A percentile compares a stretch with the other conserved stretches of the same genome.
These are phyloP conservation scores for Quercus phellos DNA, from an alignment of 331 rosid genomes.

Conservation along the genomic window DNA sequence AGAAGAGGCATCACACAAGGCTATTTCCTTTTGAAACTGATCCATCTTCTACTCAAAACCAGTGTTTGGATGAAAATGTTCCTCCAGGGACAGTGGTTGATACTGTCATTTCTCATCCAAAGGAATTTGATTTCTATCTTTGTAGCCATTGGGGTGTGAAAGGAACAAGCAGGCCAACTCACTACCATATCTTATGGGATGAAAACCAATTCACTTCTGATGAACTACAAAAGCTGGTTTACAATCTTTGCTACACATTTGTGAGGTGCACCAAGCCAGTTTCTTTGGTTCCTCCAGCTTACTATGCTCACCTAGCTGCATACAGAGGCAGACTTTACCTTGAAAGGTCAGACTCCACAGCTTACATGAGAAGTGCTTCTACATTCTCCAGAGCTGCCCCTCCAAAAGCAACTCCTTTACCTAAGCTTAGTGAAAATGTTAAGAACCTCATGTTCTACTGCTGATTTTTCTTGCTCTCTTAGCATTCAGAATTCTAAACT, in stretches of 20 bases:
- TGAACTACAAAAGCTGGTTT: slow-evolving; percentile 84
- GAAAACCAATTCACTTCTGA: slow-evolving; percentile 91
- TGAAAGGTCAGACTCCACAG: slow-evolving; percentile 60
- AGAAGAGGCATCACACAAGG: slow-evolving; percentile 96
- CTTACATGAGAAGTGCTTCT: slow-evolving; percentile 34
- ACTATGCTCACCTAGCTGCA: slow-evolving; percentile 97
- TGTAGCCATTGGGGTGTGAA: slow-evolving; percentile 97
- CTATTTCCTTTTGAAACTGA: slow-evolving; percentile 68
- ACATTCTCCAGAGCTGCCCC: slow-evolving; percentile 75
- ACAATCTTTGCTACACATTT: slow-evolving; percentile 83
- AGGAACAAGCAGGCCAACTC: slow-evolving; percentile 97
- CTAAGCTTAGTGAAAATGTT: slow-evolving; percentile 81
- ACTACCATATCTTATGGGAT: slow-evolving; percentile 88
- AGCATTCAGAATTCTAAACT: background rate
- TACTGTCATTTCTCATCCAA: slow-evolving; percentile 88
- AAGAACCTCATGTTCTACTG: slow-evolving; percentile 95
- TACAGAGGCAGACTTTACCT: slow-evolving; percentile 96
- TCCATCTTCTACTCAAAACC: slow-evolving; percentile 47
- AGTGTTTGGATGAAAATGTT: slow-evolving; percentile 57
- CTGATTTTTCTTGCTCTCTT: slow-evolving; percentile 28
- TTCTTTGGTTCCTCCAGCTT: slow-evolving; percentile 93
- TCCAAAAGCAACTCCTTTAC: slow-evolving; percentile 71
- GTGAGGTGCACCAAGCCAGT: slow-evolving; percentile 95
- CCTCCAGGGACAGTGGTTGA: slow-evolving; percentile 97
- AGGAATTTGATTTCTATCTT: slow-evolving; percentile 85